Evolutionary conservation across 1,284 basidiomycete genomes (phyloP).

Genomic region (Phaffia rhodozyma): DNA sequence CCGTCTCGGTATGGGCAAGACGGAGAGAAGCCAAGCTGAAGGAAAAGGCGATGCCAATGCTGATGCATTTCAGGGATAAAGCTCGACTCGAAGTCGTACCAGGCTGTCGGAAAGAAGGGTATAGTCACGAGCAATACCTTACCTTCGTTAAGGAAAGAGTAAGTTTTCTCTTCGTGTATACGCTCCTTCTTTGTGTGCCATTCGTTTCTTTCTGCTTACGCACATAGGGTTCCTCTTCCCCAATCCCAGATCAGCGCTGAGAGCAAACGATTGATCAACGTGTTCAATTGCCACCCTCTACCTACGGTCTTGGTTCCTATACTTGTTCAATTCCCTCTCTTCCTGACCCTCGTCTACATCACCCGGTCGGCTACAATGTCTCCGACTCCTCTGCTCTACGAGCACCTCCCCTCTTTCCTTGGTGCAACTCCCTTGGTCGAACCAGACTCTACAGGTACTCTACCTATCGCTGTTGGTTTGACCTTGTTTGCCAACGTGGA

Average conservation of each 20-base stretch:
- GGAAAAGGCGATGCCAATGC: neutral
- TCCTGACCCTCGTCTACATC: conserved; percentile 1
- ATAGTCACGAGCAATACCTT: neutral
- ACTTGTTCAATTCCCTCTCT: conserved; percentile 1
- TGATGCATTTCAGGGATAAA: neutral
- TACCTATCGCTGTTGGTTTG: conserved; percentile 1
- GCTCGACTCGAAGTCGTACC: neutral
- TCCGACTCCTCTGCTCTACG: neutral
- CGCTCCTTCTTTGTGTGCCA: neutral
- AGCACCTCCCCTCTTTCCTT: neutral
- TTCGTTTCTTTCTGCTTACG: neutral
- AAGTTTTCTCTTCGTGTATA: neutral
- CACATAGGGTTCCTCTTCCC: neutral
- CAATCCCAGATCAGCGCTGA: neutral
- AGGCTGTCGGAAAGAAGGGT: neutral
- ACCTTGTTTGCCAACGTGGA: neutral
- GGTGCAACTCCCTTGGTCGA: neutral
- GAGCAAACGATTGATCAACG: neutral
- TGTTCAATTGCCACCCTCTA: neutral
- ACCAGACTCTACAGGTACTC: neutral
- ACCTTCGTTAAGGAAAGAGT: neutral
- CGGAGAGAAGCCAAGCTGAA: neutral
- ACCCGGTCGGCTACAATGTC: neutral
- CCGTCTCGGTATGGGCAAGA: conserved; percentile 6
- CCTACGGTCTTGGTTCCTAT: conserved; percentile 4